phyloP scores from a whole-genome alignment of 441 rosid genomes.

The Eruca vesicaria region DNA sequence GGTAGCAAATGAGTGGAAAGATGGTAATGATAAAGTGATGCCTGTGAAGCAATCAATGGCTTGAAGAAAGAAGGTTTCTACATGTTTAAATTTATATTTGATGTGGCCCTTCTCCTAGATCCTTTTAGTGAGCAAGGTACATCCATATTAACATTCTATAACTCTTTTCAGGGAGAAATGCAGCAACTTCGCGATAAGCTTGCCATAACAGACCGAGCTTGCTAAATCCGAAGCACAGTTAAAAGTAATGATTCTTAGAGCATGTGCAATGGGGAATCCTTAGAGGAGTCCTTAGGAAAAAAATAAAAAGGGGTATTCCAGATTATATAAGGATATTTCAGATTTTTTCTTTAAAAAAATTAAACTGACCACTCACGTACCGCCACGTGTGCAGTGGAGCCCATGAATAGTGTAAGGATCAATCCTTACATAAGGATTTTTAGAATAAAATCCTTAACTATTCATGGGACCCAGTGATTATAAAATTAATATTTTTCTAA shows the following conservation, averaged over 20 bases:
- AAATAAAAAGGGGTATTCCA: too few relatives aligned
- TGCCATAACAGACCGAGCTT: conserved; percentile 72
- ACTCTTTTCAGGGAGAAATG: conserved; percentile 78
- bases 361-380: too few relatives aligned
- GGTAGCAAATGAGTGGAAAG: conserved; percentile 99
- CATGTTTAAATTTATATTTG: conserved; percentile 57
- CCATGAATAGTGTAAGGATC: too few relatives aligned
- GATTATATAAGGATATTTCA: too few relatives aligned
- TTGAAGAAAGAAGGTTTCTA: conserved; percentile 92
- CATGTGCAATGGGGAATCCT: too few relatives aligned
- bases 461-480: too few relatives aligned
- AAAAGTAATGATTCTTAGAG: conserved; percentile 50
- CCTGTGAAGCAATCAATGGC: conserved; percentile 99
- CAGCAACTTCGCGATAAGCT: conserved; percentile 98
- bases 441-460: too few relatives aligned
- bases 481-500: too few relatives aligned
- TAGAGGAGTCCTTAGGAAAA: too few relatives aligned
- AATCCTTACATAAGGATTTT: too few relatives aligned
- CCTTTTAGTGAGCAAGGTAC: conserved; percentile 7
- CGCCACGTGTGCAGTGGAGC: too few relatives aligned
- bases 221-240: conserved; percentile 95
- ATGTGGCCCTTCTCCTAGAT: conserved; percentile 15
- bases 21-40: conserved; percentile 98
- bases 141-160: not conserved
- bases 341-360: too few relatives aligned